Conservation (phyloP, 2,329 filamentous ascomycete genomes). For the Colletotrichum echinochloae region DNA sequence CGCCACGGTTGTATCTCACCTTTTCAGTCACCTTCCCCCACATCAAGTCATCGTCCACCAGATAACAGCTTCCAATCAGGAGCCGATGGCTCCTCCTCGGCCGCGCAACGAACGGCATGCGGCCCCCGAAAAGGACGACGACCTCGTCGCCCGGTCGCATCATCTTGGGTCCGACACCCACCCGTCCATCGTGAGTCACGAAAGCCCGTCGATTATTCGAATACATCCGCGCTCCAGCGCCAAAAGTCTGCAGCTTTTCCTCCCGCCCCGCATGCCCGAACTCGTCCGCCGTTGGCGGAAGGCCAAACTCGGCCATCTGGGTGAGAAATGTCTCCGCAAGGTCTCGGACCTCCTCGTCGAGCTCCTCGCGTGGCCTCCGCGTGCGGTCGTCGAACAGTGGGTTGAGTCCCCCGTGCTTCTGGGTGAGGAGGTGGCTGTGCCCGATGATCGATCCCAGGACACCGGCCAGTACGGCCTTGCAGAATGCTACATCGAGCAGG, state of each 20-base stretch:
- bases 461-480: conserved; percentile 31
- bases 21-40: conserved; percentile 35
- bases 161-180: conserved; percentile 38
- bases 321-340: conserved; percentile 22
- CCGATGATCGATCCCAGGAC: conserved; percentile 29
- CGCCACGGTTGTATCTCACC: conserved; percentile 25
- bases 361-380: neutral
- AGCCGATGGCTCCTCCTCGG: conserved; percentile 25
- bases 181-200: conserved; percentile 29
- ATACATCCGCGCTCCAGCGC: conserved; percentile 11
- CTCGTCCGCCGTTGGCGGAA: neutral
- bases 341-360: conserved; percentile 11
- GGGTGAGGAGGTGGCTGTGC: conserved; percentile 2
- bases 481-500: conserved; percentile 34
- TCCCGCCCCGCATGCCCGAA: conserved; percentile 11
- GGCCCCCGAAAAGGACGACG: conserved; percentile 37
- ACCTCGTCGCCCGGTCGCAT: conserved; percentile 39
- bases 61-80: conserved; percentile 36
- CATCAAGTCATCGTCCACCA: conserved; percentile 41
- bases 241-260: conserved; percentile 19
- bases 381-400: conserved; percentile 16
- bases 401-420: conserved; percentile 19
- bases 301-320: conserved; percentile 19
- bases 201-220: conserved; percentile 29
- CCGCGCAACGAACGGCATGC: conserved; percentile 40